Evolutionary conservation across 495 filamentous ascomycete species (phyloP).

Genomic region (Xylaria castorea): DNA sequence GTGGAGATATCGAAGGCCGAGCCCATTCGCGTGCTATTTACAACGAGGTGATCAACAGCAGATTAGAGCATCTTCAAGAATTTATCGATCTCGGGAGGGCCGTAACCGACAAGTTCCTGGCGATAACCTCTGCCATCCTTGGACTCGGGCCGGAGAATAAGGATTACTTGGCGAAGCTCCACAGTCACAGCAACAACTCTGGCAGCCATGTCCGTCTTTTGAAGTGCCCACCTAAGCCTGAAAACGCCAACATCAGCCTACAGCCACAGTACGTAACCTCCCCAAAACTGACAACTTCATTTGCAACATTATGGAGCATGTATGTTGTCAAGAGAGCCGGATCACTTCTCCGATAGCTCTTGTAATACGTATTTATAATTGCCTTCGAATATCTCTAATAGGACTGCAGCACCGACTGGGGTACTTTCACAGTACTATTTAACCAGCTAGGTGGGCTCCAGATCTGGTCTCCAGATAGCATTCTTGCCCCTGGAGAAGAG

Average conservation of each 20-base stretch:
- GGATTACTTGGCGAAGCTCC: background rate
- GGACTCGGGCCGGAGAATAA: background rate
- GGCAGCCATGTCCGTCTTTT: background rate
- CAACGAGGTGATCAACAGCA: slow-evolving; percentile 1
- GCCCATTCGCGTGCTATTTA: slow-evolving; percentile 7
- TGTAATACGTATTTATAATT: background rate
- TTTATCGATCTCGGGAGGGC: background rate
- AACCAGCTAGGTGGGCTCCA: background rate
- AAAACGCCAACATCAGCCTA: background rate
- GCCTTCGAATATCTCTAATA: background rate
- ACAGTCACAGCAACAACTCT: slow-evolving; percentile 12
- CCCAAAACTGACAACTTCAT: background rate
- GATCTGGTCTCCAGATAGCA: background rate
- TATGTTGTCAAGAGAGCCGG: background rate
- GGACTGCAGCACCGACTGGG: background rate
- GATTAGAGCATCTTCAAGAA: background rate
- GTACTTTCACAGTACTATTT: background rate
- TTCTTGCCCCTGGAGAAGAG: background rate
- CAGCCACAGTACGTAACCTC: background rate
- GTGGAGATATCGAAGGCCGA: slow-evolving; percentile 6
- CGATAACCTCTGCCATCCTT: background rate
- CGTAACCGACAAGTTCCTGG: background rate
- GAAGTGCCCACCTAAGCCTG: background rate
- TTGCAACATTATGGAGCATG: background rate
- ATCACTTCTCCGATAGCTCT: background rate